Base-by-base conservation (phyloP, 2,329 filamentous ascomycete genomes). In the Lachnellula arida region DNA sequence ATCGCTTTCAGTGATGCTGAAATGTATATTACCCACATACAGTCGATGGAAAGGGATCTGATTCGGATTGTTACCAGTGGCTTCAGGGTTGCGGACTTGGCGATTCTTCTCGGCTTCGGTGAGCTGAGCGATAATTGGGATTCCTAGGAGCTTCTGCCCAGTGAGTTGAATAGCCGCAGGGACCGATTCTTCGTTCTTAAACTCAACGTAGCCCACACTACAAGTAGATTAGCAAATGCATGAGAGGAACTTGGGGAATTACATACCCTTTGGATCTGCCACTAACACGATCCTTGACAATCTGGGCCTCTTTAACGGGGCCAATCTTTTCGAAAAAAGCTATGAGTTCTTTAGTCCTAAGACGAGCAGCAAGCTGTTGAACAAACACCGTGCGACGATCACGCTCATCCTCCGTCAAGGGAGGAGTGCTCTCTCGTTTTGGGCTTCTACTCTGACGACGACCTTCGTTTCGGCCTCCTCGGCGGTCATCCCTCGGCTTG, bases 91-190 rank as follows among this genome's bases (percentile, higher is more conserved):
- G 65, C 93, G 91, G 62, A 91, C 91, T 79, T 96, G 93, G 67
- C 94, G 91, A 72, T 99, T 99, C 81, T 99, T 99, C 75, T 99
- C 95, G 72, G 94, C 95, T 80, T 99, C 94, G 68, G 94, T 97
- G 72, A 96, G 86, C 76, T 97, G 93, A 54, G 93, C 95, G 69
- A 99, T 99, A 72, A 99, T 95, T 57, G 94, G 94, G 65, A 99
- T 97, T 81, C 91, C 92, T 87, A 96, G 80, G 75, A 99, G 87
- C 77, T 94, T 96, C 79, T 97, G 93, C 76, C 94, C 94, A 74
- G 94, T 99, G 79, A 99, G 91, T 78, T 96, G 89, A 72, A 99
- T 89, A 70, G 95, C 94, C 77, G 89, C 86, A 69, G 87, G 81
- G 67, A 99, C 93, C 66, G 92, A 95, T 68, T 95, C 91, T 82